phyloP scores from a whole-genome alignment of 1,139 yeast species.

The Geotrichum reessii region DNA sequence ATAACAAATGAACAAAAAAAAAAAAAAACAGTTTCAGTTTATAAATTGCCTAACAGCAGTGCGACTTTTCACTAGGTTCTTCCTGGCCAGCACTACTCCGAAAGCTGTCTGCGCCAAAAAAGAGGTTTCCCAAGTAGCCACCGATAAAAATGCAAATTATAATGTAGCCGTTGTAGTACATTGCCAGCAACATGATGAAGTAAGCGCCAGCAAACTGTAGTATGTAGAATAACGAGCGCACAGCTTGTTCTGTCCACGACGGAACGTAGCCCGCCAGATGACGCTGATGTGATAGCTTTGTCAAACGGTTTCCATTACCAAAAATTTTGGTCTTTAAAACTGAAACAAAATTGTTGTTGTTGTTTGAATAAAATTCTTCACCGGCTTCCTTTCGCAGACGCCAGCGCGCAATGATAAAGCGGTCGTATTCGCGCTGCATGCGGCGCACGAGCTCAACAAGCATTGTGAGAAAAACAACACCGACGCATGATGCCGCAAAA shows the following conservation, averaged over 20 bases:
- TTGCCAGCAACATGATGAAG: constrained; percentile 60
- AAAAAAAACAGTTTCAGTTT: background rate
- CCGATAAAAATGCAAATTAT: constrained; percentile 59
- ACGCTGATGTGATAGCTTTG: constrained; percentile 55
- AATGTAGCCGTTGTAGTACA: constrained; percentile 67
- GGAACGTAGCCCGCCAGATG: constrained; percentile 31
- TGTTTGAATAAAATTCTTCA: background rate
- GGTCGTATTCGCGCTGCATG: constrained; percentile 51
- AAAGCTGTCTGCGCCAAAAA: constrained; percentile 30
- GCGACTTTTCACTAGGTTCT: background rate
- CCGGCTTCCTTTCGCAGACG: background rate
- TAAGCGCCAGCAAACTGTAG: constrained; percentile 61
- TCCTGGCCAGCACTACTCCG: background rate
- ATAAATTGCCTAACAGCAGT: background rate
- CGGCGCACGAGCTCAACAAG: constrained; percentile 55
- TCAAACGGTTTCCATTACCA: background rate
- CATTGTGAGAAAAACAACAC: constrained; percentile 53
- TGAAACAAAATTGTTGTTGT: constrained; percentile 57
- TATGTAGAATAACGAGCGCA: constrained; percentile 47
- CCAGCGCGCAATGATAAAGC: constrained; percentile 13
- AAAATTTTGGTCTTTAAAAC: constrained; percentile 29
- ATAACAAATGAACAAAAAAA: background rate
- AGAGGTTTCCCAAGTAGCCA: constrained; percentile 52
- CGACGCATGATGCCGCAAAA: constrained; percentile 69
- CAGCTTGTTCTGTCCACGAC: constrained; percentile 43